Conservation (phyloP, 345 rosid species). For the Gynandropsis gynandra region DNA sequence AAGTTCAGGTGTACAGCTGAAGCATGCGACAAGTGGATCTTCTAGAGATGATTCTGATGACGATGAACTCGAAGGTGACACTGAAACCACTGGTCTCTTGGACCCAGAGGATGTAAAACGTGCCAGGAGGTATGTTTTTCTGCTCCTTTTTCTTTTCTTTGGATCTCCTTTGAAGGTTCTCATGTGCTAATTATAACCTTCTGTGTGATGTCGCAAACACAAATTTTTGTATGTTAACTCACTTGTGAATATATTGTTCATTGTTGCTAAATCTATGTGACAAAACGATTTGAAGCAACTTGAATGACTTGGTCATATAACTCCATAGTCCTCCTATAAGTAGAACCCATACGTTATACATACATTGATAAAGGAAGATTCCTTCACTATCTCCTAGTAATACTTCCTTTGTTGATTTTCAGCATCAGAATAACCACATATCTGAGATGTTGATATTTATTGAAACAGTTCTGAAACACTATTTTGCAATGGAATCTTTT, state of each 20-base stretch:
- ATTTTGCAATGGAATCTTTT: not conserved
- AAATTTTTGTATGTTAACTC: no score
- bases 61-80: conserved; percentile 86
- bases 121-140: conserved; percentile 48
- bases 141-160: conserved; percentile 5
- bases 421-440: no score
- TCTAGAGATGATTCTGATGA: conserved; percentile 77
- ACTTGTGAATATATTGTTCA: no score
- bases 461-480: conserved; percentile 2
- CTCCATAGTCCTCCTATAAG: no score
- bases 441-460: not conserved
- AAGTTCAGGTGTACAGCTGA: conserved; percentile 32
- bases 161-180: conserved; percentile 3
- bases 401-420: no score
- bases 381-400: no score
- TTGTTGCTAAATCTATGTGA: no score
- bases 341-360: no score
- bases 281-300: no score
- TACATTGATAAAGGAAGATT: no score
- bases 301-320: no score
- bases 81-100: conserved; percentile 50
- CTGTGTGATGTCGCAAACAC: no score
- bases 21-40: conserved; percentile 65
- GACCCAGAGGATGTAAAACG: conserved; percentile 60
- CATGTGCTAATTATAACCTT: not conserved